Evolutionary conservation across 129 eudicot genomes (phyloP).

Genomic region (Centrapalus pauciflorus): DNA sequence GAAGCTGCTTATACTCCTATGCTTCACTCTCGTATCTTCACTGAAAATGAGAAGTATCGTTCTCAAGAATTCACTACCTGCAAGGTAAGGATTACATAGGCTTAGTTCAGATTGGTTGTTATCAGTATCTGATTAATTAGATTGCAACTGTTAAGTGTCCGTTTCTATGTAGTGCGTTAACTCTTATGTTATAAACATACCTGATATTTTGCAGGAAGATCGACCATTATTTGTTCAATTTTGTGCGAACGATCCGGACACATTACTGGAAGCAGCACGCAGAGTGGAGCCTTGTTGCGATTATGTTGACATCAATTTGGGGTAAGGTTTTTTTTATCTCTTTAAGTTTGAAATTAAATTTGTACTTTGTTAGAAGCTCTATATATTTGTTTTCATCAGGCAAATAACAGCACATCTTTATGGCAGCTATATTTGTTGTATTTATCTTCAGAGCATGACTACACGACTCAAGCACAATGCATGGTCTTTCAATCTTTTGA

Average conservation of each 20-base stretch:
- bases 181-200: background rate
- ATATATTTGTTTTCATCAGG: background rate
- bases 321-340: constrained; percentile 38
- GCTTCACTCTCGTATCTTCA: constrained; percentile 75
- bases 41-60: constrained; percentile 70
- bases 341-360: background rate
- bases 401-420: background rate
- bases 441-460: background rate
- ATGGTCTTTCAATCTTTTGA: background rate
- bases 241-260: constrained; percentile 90
- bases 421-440: background rate
- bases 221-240: constrained; percentile 89
- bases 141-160: background rate
- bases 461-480: background rate
- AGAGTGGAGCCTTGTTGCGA: constrained; percentile 87
- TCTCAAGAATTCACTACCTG: constrained; percentile 77
- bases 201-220: constrained; percentile 67
- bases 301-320: constrained; percentile 91
- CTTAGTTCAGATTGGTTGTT: background rate
- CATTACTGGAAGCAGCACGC: constrained; percentile 75
- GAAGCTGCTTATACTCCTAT: constrained; percentile 91
- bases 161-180: background rate
- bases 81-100: constrained; percentile 36
- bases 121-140: background rate
- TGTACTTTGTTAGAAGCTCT: background rate